phyloP scores from a whole-genome alignment of 2,329 filamentous ascomycete species.

The Fusarium proliferatum region DNA sequence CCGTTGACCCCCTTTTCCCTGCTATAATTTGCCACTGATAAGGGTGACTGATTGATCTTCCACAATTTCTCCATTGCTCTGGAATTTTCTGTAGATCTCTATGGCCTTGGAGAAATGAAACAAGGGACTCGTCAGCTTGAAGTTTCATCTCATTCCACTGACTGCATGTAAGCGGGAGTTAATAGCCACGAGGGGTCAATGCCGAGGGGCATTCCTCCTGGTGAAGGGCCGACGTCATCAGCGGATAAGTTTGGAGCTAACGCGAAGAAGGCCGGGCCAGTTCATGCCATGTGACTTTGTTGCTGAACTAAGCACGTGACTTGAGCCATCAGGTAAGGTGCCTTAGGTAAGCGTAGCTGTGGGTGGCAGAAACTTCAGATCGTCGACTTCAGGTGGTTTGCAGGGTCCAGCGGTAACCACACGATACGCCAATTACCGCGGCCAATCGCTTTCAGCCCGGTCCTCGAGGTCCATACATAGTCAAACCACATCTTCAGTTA shows the following conservation, averaged over 20 bases:
- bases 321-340: background rate
- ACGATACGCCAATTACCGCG: slow-evolving; percentile 40
- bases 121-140: slow-evolving; percentile 42
- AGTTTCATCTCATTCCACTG: slow-evolving; percentile 22
- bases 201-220: slow-evolving; percentile 28
- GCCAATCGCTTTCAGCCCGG: slow-evolving; percentile 39
- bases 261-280: no score
- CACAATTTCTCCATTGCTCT: slow-evolving; percentile 18
- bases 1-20: slow-evolving; percentile 25
- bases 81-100: slow-evolving; percentile 35
- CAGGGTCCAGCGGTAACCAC: slow-evolving; percentile 30
- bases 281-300: slow-evolving; percentile 7
- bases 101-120: slow-evolving; percentile 38
- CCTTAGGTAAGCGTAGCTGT: slow-evolving; percentile 31
- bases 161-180: slow-evolving; percentile 8
- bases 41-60: slow-evolving; percentile 26
- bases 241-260: slow-evolving; percentile 15
- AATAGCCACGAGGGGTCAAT: slow-evolving; percentile 33
- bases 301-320: background rate
- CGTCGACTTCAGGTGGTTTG: slow-evolving; percentile 29
- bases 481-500: background rate
- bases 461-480: slow-evolving; percentile 25
- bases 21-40: slow-evolving; percentile 39
- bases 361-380: slow-evolving; percentile 44
- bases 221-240: slow-evolving; percentile 37